These are phyloP conservation scores for Ambrosia hybrid DNA, from an alignment of 140 eudicot genomes.

Conservation along the genomic window DNA sequence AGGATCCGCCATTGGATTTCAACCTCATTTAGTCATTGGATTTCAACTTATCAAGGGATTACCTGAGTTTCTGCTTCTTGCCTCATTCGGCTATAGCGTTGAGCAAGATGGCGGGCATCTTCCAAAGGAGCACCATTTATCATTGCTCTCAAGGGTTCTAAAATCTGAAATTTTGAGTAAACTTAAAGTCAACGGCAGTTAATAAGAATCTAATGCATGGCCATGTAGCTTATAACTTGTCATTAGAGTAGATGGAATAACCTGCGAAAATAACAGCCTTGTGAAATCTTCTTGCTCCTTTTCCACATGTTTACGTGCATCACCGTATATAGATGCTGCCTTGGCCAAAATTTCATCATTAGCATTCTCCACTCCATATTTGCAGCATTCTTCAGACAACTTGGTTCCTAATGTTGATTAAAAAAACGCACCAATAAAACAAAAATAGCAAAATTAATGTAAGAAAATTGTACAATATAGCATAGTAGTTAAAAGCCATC, in stretches of 20 bases:
- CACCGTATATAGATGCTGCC: conserved; percentile 92
- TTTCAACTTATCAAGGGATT: conserved; percentile 10
- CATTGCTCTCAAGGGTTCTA: conserved; percentile 97
- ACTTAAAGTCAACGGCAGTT: conserved; percentile 11
- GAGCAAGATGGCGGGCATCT: conserved; percentile 99
- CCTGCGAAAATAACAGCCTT: conserved; percentile 77
- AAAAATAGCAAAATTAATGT: conserved; percentile 13
- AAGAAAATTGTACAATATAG: not conserved
- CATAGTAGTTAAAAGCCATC: too few species aligned
- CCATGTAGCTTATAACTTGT: not conserved
- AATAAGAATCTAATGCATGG: conserved; percentile 4
- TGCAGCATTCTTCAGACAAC: conserved; percentile 90
- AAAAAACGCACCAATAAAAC: conserved; percentile 2
- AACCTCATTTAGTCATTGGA: too few species aligned
- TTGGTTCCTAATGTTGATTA: conserved; percentile 70
- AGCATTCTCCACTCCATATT: conserved; percentile 80
- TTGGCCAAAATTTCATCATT: conserved; percentile 77
- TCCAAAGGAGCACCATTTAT: conserved; percentile 84
- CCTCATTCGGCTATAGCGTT: conserved; percentile 94
- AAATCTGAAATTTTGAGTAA: conserved; percentile 43
- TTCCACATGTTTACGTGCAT: conserved; percentile 94
- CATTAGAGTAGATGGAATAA: conserved; percentile 10
- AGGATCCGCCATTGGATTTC: too few species aligned
- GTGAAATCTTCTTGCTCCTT: conserved; percentile 96
- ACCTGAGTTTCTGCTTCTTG: conserved; percentile 99